Conservation (phyloP, 257 asterid genomes). For the Scutellaria barbata region DNA sequence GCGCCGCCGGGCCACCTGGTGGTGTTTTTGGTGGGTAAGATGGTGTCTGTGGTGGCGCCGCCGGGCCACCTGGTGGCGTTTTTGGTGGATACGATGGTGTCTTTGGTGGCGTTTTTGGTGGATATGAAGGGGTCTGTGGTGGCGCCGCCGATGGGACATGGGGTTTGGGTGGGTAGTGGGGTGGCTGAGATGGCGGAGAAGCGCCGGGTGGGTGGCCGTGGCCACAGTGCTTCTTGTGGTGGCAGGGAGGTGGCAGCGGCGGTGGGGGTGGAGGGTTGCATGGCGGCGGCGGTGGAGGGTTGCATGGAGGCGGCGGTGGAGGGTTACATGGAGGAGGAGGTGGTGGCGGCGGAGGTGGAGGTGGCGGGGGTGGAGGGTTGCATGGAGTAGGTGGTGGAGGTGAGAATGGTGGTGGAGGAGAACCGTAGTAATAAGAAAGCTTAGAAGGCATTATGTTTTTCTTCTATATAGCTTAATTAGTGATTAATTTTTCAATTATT, state of each 20-base stretch:
- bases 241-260: conserved; percentile 36
- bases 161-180: conserved; percentile 26
- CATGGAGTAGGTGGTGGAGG: conserved; percentile 37
- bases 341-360: conserved; percentile 13
- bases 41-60: conserved; percentile 31
- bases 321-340: conserved; percentile 28
- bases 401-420: conserved; percentile 46
- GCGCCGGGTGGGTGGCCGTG: conserved; percentile 41
- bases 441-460: conserved; percentile 41
- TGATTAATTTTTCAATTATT: conserved; percentile 29
- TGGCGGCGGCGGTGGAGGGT: conserved; percentile 38
- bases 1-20: conserved; percentile 18
- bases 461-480: neutral
- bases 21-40: conserved; percentile 29
- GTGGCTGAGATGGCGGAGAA: conserved; percentile 38
- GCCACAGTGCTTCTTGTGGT: conserved; percentile 38
- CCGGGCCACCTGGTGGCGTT: conserved; percentile 18
- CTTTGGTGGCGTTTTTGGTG: conserved; percentile 38
- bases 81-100: conserved; percentile 35
- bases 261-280: conserved; percentile 25
- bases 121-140: conserved; percentile 31
- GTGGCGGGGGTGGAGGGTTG: conserved; percentile 38
- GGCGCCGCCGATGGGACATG: conserved; percentile 18
- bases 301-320: conserved; percentile 27
- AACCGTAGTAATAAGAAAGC: conserved; percentile 34